Base-by-base conservation (phyloP, 2,329 filamentous ascomycete species). In the Lachnellula hyalina region DNA sequence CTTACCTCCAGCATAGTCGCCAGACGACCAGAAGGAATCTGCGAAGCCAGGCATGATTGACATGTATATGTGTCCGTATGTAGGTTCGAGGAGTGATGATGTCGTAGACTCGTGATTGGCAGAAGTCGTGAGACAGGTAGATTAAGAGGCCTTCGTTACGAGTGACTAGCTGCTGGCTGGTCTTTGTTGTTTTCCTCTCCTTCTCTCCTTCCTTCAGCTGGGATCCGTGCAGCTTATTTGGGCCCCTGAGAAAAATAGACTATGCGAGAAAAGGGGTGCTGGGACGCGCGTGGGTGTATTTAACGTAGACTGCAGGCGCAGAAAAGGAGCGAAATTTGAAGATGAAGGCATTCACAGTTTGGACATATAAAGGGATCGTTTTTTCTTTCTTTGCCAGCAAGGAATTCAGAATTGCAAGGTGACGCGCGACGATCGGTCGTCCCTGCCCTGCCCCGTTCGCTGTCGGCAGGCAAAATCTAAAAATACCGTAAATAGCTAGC, bases 1-100 rank as follows among this genome's bases (percentile, higher is more conserved):
- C 81, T 71, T 76, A 89, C 88, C 92, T 78, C 89, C 91, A 71
- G 93, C 93, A 80, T 97, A 97, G 81, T 99, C 94, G 71, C 84
- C 84, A 51, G 54, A 56, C 59, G 94, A 96, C 94, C 94, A 99
- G 77, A 99, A 97, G 49, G 92, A 96, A 75, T 93, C 90, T 65
- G 91, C 86, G 75, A 99, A 97, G 67, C 89, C 84, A 65, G 89
- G 87, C 89, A 93, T 93, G 71, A 73, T 84, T 68, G 53, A 40
- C n/a, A 28, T 45, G 42, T 49, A 35, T 42, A 51, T 25, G 51
- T 51, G 32, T 38, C 49, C 21, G 53, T 55, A 32, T 55, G 55
- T 47, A 51, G 52, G 19, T 21, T 35, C 28, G 47, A 47, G 45
- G 38, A 47, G 15, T 23, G 53, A 47, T 46, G 42, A 40, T 45